These are phyloP conservation scores for Andalucia godoyi DNA, from an alignment of 78 protist genomes.

Conservation along the genomic window DNA sequence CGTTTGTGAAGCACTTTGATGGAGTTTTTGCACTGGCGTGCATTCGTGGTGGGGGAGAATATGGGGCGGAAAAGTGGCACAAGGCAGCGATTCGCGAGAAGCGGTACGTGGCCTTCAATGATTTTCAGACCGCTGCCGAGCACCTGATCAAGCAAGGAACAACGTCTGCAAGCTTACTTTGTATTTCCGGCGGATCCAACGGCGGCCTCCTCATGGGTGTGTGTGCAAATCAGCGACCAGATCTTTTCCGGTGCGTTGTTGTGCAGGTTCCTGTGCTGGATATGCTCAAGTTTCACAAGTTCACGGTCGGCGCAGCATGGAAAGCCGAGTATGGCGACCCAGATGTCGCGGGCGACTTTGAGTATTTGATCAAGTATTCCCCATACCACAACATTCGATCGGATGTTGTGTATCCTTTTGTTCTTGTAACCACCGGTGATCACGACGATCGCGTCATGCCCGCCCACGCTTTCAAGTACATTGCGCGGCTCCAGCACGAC, in stretches of 20 bases:
- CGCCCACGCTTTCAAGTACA: slow-evolving; percentile 69
- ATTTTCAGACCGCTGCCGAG: slow-evolving; percentile 59
- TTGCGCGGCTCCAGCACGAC: slow-evolving; percentile 48
- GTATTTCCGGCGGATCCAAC: slow-evolving; percentile 79
- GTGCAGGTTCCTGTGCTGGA: slow-evolving; percentile 63
- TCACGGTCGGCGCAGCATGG: slow-evolving; percentile 83
- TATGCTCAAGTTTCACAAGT: slow-evolving; percentile 82
- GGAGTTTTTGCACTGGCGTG: slow-evolving; percentile 73
- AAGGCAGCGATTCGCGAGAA: slow-evolving; percentile 39
- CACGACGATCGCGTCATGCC: slow-evolving; percentile 91
- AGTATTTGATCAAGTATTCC: slow-evolving; percentile 34
- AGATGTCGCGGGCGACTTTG: slow-evolving; percentile 14
- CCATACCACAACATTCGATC: slow-evolving; percentile 61
- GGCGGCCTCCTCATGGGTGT: slow-evolving; percentile 88
- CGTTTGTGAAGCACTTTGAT: slow-evolving; percentile 33
- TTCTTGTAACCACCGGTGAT: slow-evolving; percentile 59
- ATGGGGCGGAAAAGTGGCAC: slow-evolving; percentile 88
- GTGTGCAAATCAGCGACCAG: slow-evolving; percentile 62
- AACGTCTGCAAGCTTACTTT: slow-evolving; percentile 3
- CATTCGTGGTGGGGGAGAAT: slow-evolving; percentile 87
- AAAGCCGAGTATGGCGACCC: slow-evolving; percentile 62
- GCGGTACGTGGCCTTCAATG: slow-evolving; percentile 74
- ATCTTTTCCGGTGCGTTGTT: slow-evolving; percentile 53
- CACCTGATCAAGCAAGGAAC: slow-evolving; percentile 32
- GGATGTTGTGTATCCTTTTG: slow-evolving; percentile 33